Conservation (phyloP, 2,329 filamentous ascomycete species). For the Monilinia fructigena region DNA sequence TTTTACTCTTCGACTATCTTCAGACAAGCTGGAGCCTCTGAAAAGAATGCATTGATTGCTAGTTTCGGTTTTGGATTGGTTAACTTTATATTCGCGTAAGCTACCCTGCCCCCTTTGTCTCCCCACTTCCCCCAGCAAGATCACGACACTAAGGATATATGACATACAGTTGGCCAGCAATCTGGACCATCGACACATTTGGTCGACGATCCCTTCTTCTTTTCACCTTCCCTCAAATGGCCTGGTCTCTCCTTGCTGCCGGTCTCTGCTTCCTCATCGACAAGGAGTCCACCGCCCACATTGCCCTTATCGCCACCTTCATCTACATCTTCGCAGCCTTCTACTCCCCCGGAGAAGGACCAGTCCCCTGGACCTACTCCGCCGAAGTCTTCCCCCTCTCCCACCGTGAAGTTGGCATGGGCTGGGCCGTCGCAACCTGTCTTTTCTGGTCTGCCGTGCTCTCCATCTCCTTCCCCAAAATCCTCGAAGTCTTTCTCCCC, state of each 20-base stretch:
- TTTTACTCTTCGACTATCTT: conserved; percentile 71
- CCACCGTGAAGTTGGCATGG: conserved; percentile 63
- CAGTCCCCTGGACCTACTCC: conserved; percentile 59
- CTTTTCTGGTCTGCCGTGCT: conserved; percentile 59
- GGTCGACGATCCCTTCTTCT: conserved; percentile 59
- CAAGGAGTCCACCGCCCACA: conserved; percentile 41
- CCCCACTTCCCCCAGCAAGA: too few species aligned
- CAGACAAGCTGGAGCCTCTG: conserved; percentile 53
- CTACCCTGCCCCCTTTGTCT: neutral
- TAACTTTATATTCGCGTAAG: conserved; percentile 50
- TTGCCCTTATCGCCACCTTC: conserved; percentile 57
- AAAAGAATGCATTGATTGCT: conserved; percentile 56
- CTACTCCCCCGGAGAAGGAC: conserved; percentile 63
- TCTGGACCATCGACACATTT: conserved; percentile 61
- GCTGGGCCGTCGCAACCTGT: conserved; percentile 59
- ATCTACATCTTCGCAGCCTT: conserved; percentile 64
- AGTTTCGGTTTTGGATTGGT: conserved; percentile 64
- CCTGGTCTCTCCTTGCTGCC: conserved; percentile 60
- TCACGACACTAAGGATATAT: conserved; percentile 45
- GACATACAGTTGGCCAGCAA: conserved; percentile 61
- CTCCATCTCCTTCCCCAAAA: conserved; percentile 49
- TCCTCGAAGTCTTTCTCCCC: conserved; percentile 30
- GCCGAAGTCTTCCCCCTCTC: conserved; percentile 64
- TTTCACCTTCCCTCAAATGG: conserved; percentile 67
- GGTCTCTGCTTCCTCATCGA: conserved; percentile 57